A percentile compares a stretch with the other conserved stretches of the same genome.
Conservation (phyloP, 73 alveolate species). For the Paramecium sonneborni region DNA sequence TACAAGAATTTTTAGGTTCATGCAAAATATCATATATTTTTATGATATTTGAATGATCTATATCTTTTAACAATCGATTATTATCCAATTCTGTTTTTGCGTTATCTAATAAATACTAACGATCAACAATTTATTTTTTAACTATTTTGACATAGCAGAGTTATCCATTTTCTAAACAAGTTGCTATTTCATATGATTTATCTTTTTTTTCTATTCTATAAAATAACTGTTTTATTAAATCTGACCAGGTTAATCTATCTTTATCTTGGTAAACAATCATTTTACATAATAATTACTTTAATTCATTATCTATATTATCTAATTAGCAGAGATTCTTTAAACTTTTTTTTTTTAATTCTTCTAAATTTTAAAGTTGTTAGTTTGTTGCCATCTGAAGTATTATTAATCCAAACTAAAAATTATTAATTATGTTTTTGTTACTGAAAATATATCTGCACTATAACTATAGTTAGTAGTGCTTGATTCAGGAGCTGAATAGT, state of each 20-base stretch:
- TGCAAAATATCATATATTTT: not conserved
- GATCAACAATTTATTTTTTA: not conserved
- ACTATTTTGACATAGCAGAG: not conserved
- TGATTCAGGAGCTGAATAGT: not conserved
- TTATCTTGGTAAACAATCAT: not conserved
- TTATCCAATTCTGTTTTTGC: not conserved
- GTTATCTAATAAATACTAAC: not conserved
- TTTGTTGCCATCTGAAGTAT: not conserved
- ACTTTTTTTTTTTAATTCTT: not conserved
- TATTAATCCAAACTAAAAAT: not conserved
- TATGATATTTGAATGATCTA: not conserved
- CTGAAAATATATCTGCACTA: not conserved
- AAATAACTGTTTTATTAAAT: not conserved
- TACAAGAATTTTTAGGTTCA: not conserved
- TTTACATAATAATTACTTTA: not conserved
- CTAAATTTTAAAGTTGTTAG: not conserved
- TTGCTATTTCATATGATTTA: not conserved
- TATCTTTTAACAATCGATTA: not conserved
- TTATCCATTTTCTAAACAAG: not conserved
- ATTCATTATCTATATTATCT: not conserved
- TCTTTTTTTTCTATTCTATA: not conserved
- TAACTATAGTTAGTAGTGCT: not conserved
- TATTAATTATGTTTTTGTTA: not conserved
- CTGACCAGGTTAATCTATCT: not conserved
- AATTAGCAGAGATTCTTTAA: not conserved